Evolutionary conservation across 352 stramenopile genomes (phyloP), one percentile per base, ranked within the genome.

Genomic region (Phytophthora foliorum): DNA sequence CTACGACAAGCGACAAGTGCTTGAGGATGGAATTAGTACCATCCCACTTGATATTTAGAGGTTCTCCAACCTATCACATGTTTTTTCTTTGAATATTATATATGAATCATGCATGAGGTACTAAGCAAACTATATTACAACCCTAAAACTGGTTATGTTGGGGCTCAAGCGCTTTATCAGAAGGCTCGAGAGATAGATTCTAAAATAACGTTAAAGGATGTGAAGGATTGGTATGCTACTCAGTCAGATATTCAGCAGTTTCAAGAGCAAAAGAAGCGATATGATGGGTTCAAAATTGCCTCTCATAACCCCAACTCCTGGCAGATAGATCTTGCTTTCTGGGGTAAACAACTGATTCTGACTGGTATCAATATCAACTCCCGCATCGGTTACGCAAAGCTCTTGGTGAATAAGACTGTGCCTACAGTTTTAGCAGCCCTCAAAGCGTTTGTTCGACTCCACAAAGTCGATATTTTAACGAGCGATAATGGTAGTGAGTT

Each of bases 321-420:
- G 65, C 63, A 81, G 44, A 71, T 74, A 4, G 74, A 76, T 69
- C 32, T 78, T 24, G 25, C 51, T 0, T 81, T 82, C 57, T 63
- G 36, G 14, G 9, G 53, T 2, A 66, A 63, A 22, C 50, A 69
- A 19, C 16, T 48, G n/a, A 65, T 81, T 36, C 46, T 81, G 10
- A 76, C 54, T 27, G 46, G 38, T 38, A 49, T 78, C 38, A 81
- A 81, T 50, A 78, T 81, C 19, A 78, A 81, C 42, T 72, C 57
- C 19, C 59, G 74, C 10, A 57, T 78, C 4, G 75, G 70, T 16
- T 82, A 70, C 29, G 70, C 63, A 7, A 77, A 69, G 22, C 11
- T 82, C 6, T 44, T 84, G 17, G 14, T 50, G 53, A 72, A 81
- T 60, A 84, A 84, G 50, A 63, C 31, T 13, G 72, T 59, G 44